A percentile compares a stretch with the other conserved stretches of the same genome.
phyloP scores from a whole-genome alignment of 208 protist genomes.

The Endotrypanum monterogeii region DNA sequence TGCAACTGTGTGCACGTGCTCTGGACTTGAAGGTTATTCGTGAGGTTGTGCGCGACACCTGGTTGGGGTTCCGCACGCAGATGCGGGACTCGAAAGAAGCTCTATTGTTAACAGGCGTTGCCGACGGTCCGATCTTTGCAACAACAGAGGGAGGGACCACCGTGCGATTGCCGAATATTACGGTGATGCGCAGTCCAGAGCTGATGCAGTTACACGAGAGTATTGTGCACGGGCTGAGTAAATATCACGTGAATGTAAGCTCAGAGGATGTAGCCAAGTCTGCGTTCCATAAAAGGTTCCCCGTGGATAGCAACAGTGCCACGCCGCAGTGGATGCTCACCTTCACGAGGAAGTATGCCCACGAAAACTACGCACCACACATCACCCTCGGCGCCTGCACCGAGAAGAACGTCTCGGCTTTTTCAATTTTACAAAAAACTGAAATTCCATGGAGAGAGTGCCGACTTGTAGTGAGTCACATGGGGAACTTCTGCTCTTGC shows the following conservation, averaged over 20 bases:
- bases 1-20: slow-evolving; percentile 63
- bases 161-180: slow-evolving; percentile 63
- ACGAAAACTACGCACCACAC: slow-evolving; percentile 68
- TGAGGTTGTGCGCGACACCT: slow-evolving; percentile 44
- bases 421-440: slow-evolving; percentile 57
- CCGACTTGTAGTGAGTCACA: slow-evolving; percentile 73
- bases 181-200: slow-evolving; percentile 38
- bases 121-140: slow-evolving; percentile 50
- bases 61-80: slow-evolving; percentile 33
- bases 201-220: slow-evolving; percentile 58
- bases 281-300: slow-evolving; percentile 76
- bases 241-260: slow-evolving; percentile 48
- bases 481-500: slow-evolving; percentile 82
- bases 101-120: slow-evolving; percentile 39
- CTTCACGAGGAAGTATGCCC: slow-evolving; percentile 38
- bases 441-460: slow-evolving; percentile 65
- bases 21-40: slow-evolving; percentile 50
- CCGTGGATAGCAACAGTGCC: slow-evolving; percentile 32
- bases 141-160: slow-evolving; percentile 36
- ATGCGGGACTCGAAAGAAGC: slow-evolving; percentile 38
- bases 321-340: slow-evolving; percentile 58
- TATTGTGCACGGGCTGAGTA: slow-evolving; percentile 42
- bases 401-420: slow-evolving; percentile 30
- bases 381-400: slow-evolving; percentile 75
- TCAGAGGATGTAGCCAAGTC: slow-evolving; percentile 56